Evolutionary conservation across 164 flowering plant species (phyloP).

Genomic region (Stephania japonica): DNA sequence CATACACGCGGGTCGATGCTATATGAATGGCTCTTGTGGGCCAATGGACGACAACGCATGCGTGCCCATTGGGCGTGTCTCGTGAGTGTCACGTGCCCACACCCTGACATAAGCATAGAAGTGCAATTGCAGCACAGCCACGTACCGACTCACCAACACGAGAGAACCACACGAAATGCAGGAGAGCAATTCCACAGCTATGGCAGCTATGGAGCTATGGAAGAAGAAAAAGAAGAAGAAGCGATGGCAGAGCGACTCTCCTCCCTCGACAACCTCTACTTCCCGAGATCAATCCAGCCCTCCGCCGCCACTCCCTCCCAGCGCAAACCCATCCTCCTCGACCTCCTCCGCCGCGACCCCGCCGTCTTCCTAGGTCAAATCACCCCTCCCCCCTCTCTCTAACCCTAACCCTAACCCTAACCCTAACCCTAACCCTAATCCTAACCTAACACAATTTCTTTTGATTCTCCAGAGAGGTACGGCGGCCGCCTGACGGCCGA

Average conservation of each 20-base stretch:
- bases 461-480: conserved; percentile 52
- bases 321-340: conserved; percentile 61
- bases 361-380: conserved; percentile 74
- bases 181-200: not conserved
- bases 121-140: no score
- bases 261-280: conserved; percentile 59
- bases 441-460: not conserved
- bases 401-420: not conserved
- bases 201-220: conserved; percentile 30
- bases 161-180: not conserved
- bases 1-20: no score
- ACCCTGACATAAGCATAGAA: no score
- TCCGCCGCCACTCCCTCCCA: conserved; percentile 39
- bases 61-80: no score
- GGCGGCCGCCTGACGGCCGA: conserved; percentile 50
- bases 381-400: not conserved
- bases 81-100: no score
- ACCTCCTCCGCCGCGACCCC: conserved; percentile 72
- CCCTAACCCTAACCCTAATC: conserved; percentile 2
- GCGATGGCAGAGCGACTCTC: conserved; percentile 66
- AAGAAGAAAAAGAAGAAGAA: no score
- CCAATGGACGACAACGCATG: no score
- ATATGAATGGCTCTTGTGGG: no score
- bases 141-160: not conserved
- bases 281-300: conserved; percentile 59